Evolutionary conservation across 2,329 filamentous ascomycete species (phyloP).

Genomic region (Penicillium sp.): DNA sequence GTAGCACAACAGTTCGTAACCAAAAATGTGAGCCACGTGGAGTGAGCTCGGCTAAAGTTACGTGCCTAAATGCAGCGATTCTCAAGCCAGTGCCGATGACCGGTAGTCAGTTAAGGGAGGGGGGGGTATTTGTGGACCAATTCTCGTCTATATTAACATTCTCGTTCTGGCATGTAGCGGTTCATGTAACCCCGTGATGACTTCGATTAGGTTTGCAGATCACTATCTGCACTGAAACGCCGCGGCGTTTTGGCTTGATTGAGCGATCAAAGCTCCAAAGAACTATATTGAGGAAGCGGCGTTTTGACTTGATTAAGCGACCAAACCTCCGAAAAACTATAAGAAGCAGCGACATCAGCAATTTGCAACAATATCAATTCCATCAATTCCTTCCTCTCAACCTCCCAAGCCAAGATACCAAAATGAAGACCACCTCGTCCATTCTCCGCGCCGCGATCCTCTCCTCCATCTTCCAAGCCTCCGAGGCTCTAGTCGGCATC

Average conservation of each 20-base stretch:
- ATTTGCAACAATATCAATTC: not conserved
- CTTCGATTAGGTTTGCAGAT: constrained; percentile 9
- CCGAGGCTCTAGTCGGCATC: constrained; percentile 11
- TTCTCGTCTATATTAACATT: not conserved
- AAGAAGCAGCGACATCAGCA: not conserved
- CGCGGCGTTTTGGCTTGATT: constrained; percentile 4
- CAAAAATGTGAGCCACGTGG: too few relatives aligned
- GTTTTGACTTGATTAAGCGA: too few relatives aligned
- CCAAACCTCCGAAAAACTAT: too few relatives aligned
- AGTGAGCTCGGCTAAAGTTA: too few relatives aligned
- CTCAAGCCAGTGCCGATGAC: too few relatives aligned
- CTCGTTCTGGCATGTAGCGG: not conserved
- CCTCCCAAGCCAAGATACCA: not conserved
- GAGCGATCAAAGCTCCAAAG: not conserved
- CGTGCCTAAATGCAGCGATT: too few relatives aligned
- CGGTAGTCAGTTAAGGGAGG: too few relatives aligned
- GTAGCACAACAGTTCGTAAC: too few relatives aligned
- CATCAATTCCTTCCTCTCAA: not conserved
- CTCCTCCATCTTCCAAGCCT: constrained; percentile 8
- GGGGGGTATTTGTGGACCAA: too few relatives aligned
- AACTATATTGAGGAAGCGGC: not conserved
- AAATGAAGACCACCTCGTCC: constrained; percentile 9
- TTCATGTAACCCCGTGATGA: constrained; percentile 7
- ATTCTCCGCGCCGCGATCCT: constrained; percentile 5
- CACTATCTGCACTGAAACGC: constrained; percentile 6